phyloP scores from a whole-genome alignment of 2,329 filamentous ascomycete genomes.

The Alternaria sp. region DNA sequence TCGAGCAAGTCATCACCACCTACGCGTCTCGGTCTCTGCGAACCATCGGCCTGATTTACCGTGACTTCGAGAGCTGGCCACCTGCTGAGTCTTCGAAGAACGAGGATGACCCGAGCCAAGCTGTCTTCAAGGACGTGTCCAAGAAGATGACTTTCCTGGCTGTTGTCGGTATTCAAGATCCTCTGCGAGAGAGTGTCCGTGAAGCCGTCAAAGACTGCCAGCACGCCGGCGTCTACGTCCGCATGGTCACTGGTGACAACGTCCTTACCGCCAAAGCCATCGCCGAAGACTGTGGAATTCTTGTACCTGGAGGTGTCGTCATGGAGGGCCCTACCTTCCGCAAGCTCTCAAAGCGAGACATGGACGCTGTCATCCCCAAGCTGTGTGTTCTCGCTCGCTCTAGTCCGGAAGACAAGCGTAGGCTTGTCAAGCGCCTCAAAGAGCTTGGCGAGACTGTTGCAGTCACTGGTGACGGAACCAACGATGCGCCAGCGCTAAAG shows the following conservation, averaged over 20 bases:
- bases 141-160: constrained; percentile 76
- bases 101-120: constrained; percentile 69
- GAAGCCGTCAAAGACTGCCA: constrained; percentile 78
- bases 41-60: constrained; percentile 84
- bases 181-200: constrained; percentile 75
- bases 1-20: constrained; percentile 74
- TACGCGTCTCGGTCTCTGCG: constrained; percentile 83
- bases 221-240: constrained; percentile 77
- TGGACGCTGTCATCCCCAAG: constrained; percentile 66
- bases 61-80: constrained; percentile 85
- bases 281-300: constrained; percentile 79
- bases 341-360: constrained; percentile 69
- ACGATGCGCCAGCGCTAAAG: constrained; percentile 82
- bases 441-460: constrained; percentile 78
- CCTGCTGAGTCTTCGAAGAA: constrained; percentile 65
- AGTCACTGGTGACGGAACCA: constrained; percentile 84
- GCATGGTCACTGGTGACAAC: constrained; percentile 89
- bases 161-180: constrained; percentile 83
- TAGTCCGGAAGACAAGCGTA: constrained; percentile 73
- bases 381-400: constrained; percentile 74
- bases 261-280: constrained; percentile 81
- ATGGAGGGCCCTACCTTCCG: constrained; percentile 83
- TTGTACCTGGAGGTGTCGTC: constrained; percentile 72
- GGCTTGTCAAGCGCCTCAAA: constrained; percentile 70
- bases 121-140: constrained; percentile 73